Base-by-base conservation (phyloP, 2,329 filamentous ascomycete species). In the Aspergillus ochraceus region DNA sequence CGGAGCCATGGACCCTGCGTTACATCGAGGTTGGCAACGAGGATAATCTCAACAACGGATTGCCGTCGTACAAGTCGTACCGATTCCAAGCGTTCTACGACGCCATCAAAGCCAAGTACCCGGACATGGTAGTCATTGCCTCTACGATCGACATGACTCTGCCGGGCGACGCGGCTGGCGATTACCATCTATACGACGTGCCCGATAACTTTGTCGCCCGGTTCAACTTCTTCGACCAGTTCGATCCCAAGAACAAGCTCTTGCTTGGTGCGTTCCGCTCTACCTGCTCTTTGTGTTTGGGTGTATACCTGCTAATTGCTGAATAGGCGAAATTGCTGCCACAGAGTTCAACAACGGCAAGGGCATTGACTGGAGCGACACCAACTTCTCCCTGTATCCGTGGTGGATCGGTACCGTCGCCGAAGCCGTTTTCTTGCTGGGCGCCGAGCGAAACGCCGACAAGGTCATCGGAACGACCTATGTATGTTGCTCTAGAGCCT, bases 21-120 rank as follows among this genome's bases (percentile, higher is more conserved):
- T 87, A 84, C 65, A 84, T 90, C 57, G 88, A 90, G 72, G 75
- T 90, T 49, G 88, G 88, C 60, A 90, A 90, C 70, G 88, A 90
- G 70, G 88, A 90, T 66, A 84, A 84, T 77, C 80, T 88, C 4
- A 81, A 79, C 26, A 79, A 80, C 3, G 82, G 80, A 0, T 79
- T 82, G 4, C 82, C 78, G 70, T 72, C 79, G 1, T 79, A 81
- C 6, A 83, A 81, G 66, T 78, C 80, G 53, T 80, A 84, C 59
- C 83, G 87, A 4, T 88, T 88, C 70, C 77, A 80, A 4, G 75
- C 80, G 65, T 87, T 89, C 73, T 79, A 87, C 61, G 72, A 86
- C 45, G 86, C 86, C 17, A 86, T 89, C 73, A 80, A 77, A 49
- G 75, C 76, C 30, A 77, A 74, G 6, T 86, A 88, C 62, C 84